phyloP scores from a whole-genome alignment of 1,139 yeast species.

The Eremothecium gossypii region DNA sequence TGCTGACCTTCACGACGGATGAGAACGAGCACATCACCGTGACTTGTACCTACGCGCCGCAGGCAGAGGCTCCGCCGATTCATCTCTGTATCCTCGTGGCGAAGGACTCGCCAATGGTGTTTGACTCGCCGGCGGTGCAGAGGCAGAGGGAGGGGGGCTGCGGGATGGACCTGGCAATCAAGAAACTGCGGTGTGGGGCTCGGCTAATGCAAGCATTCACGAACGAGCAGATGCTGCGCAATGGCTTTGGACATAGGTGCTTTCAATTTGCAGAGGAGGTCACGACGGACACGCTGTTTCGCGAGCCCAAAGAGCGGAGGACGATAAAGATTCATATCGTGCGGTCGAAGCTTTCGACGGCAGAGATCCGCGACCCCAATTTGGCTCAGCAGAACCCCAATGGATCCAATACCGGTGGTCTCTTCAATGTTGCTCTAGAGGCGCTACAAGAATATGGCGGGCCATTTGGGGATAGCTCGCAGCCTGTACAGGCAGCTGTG shows the following conservation, averaged over 20 bases:
- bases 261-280: slow-evolving; percentile 72
- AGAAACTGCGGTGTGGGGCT: slow-evolving; percentile 74
- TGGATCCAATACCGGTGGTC: slow-evolving; percentile 65
- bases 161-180: slow-evolving; percentile 63
- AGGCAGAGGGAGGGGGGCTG: slow-evolving; percentile 52
- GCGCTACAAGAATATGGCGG: slow-evolving; percentile 50
- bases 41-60: slow-evolving; percentile 46
- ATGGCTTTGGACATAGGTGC: slow-evolving; percentile 71
- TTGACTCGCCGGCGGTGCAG: slow-evolving; percentile 58
- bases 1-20: slow-evolving; percentile 29
- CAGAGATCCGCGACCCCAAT: slow-evolving; percentile 67
- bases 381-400: slow-evolving; percentile 77
- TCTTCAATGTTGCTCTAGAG: slow-evolving; percentile 72
- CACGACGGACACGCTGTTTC: slow-evolving; percentile 41
- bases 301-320: slow-evolving; percentile 37
- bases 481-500: slow-evolving; percentile 72
- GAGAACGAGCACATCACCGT: slow-evolving; percentile 18
- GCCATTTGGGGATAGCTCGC: slow-evolving; percentile 40
- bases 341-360: slow-evolving; percentile 54
- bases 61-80: slow-evolving; percentile 63
- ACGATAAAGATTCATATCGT: slow-evolving; percentile 74
- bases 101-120: slow-evolving; percentile 60
- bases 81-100: slow-evolving; percentile 75
- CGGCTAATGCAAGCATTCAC: slow-evolving; percentile 91
- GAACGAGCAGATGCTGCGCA: slow-evolving; percentile 76